Evolutionary conservation across 2,329 filamentous ascomycete species (phyloP).

Genomic region (Pezicula rhizophila): DNA sequence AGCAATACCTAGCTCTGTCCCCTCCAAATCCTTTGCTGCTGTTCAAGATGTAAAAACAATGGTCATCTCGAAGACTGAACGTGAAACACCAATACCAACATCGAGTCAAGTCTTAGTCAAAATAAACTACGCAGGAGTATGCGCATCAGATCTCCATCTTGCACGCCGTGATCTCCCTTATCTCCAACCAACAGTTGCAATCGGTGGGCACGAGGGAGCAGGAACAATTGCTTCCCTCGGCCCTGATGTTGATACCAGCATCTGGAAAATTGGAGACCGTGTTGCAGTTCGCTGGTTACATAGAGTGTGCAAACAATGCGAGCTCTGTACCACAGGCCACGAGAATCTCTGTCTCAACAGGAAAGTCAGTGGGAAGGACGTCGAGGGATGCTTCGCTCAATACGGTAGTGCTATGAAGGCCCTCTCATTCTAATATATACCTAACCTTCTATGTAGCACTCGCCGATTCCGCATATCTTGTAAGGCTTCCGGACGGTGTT

Average conservation of each 20-base stretch:
- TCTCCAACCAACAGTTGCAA: conserved; percentile 67
- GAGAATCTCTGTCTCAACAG: conserved; percentile 55
- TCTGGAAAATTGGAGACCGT: conserved; percentile 53
- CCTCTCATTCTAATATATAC: too few relatives aligned
- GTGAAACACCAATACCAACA: neutral
- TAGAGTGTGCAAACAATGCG: conserved; percentile 45
- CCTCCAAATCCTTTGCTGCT: too few relatives aligned
- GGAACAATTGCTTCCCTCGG: conserved; percentile 57
- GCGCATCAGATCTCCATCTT: conserved; percentile 75
- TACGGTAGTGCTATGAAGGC: conserved; percentile 30
- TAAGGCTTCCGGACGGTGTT: conserved; percentile 55
- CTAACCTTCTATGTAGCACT: conserved; percentile 29
- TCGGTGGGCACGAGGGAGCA: conserved; percentile 63
- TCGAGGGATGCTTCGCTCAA: conserved; percentile 62
- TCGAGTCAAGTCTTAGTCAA: conserved; percentile 69
- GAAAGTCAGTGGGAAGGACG: conserved; percentile 56
- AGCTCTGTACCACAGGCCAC: conserved; percentile 43
- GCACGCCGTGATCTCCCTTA: conserved; percentile 84
- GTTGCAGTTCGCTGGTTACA: conserved; percentile 58
- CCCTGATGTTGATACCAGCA: conserved; percentile 43
- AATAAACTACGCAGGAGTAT: conserved; percentile 80
- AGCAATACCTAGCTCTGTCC: too few relatives aligned
- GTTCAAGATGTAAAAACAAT: too few relatives aligned
- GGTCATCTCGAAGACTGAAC: neutral
- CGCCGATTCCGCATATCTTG: conserved; percentile 57